A percentile compares a stretch with the other conserved stretches of the same genome.
Evolutionary conservation across 306 rosid species (phyloP).

Genomic region (Astragalus glycyphyllos): DNA sequence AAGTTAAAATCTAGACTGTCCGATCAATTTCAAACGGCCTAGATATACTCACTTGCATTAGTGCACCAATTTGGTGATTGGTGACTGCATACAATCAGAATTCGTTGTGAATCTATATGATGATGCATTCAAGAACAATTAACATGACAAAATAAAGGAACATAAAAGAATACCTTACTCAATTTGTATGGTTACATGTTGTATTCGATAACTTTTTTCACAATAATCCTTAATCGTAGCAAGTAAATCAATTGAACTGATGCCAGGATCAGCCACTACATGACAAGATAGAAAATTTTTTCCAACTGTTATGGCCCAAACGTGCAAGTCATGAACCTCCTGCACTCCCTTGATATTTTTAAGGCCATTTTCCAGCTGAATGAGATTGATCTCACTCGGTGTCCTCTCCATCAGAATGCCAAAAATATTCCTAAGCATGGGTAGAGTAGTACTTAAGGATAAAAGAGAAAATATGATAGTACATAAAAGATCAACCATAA

Average conservation of each 20-base stretch:
- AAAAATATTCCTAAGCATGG: conserved; percentile 67
- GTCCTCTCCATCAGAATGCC: conserved; percentile 81
- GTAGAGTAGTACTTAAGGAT: conserved; percentile 65
- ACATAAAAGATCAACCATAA: conserved; percentile 73
- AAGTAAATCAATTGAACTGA: conserved; percentile 55
- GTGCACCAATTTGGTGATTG: no score
- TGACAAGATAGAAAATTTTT: conserved; percentile 81
- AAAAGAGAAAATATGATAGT: conserved; percentile 78
- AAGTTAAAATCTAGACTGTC: no score
- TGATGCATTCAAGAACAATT: neutral
- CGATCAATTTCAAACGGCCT: no score
- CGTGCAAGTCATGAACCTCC: conserved; percentile 75
- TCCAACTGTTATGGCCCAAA: conserved; percentile 87
- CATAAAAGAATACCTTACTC: conserved; percentile 51
- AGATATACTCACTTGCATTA: no score
- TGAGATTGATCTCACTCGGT: conserved; percentile 64
- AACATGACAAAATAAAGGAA: neutral
- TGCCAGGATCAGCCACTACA: conserved; percentile 62
- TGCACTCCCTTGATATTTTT: conserved; percentile 74
- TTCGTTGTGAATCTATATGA: neutral
- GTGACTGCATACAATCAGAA: no score
- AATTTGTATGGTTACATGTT: conserved; percentile 82
- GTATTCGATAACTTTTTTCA: conserved; percentile 59
- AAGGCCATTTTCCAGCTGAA: conserved; percentile 60
- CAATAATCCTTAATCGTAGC: conserved; percentile 62